Conservation (phyloP, 371 early-diverging fungal genomes). For the Apophysomyces elegans region DNA sequence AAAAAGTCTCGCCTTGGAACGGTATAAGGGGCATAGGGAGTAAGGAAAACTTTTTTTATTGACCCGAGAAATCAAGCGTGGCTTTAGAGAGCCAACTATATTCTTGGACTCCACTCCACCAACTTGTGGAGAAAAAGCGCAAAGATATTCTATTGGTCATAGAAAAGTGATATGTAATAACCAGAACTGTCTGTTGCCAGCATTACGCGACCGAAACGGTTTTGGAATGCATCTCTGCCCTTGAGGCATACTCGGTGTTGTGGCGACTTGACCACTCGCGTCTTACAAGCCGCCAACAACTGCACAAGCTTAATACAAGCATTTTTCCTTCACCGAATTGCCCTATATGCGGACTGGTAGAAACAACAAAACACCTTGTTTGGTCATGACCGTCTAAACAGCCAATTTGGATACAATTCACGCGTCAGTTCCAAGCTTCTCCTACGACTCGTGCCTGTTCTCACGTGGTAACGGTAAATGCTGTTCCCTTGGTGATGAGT, state of each 20-base stretch:
- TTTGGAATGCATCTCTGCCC: neutral
- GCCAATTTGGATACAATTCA: neutral
- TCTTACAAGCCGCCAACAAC: neutral
- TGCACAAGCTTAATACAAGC: neutral
- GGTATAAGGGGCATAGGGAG: no score
- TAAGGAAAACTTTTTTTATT: no score
- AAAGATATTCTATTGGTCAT: no score
- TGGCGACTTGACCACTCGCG: neutral
- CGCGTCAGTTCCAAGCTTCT: neutral
- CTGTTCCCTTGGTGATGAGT: neutral
- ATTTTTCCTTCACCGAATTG: conserved; percentile 5
- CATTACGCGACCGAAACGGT: neutral
- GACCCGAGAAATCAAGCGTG: no score
- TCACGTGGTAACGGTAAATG: neutral
- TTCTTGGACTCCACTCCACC: no score
- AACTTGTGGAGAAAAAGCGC: no score
- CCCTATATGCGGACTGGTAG: neutral
- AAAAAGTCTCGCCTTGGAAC: no score
- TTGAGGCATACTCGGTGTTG: neutral
- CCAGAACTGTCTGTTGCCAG: neutral
- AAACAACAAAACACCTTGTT: neutral
- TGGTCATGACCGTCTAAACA: neutral
- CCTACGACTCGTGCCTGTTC: neutral
- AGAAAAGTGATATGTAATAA: no score
- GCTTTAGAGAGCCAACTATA: no score